Evolutionary conservation across 768 basidiomycete genomes (phyloP).

Genomic region (Boletus eberwhitei): DNA sequence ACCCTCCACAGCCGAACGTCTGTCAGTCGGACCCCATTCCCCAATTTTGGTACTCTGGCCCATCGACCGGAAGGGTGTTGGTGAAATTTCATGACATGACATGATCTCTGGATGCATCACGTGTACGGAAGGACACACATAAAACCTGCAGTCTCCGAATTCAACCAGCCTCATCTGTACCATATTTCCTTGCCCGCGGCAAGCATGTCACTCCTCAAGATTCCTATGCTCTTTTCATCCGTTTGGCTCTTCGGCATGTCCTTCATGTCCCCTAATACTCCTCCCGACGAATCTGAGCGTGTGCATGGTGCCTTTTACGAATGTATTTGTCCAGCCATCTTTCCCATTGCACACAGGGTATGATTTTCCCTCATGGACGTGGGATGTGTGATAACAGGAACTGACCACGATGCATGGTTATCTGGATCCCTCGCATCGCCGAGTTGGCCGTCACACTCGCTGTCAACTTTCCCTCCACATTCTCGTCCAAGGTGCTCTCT

Average conservation of each 20-base stretch:
- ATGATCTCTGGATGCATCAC: conserved; percentile 7
- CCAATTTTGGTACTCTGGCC: conserved; percentile 1
- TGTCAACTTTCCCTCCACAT: conserved; percentile 7
- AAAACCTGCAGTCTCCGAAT: conserved; percentile 1
- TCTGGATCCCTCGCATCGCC: conserved; percentile 28
- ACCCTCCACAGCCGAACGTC: background rate
- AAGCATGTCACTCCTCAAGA: conserved; percentile 21
- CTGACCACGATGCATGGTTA: conserved; percentile 16
- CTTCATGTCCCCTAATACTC: conserved; percentile 20
- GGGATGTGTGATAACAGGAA: background rate
- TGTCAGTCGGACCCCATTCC: background rate
- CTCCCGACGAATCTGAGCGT: conserved; percentile 21
- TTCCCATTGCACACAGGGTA: conserved; percentile 26
- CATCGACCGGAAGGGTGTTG: background rate
- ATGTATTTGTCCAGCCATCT: conserved; percentile 18
- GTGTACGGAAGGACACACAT: conserved; percentile 14
- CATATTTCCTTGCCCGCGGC: background rate
- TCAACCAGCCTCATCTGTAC: background rate
- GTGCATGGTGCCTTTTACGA: conserved; percentile 22
- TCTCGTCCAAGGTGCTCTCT: conserved; percentile 23
- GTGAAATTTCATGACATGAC: background rate
- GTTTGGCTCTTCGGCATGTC: conserved; percentile 27
- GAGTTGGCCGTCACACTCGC: conserved; percentile 24
- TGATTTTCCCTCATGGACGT: background rate
- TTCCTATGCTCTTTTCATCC: conserved; percentile 24